Base-by-base conservation (phyloP, 805 yeast genomes). In the Yarrowia porcina region DNA sequence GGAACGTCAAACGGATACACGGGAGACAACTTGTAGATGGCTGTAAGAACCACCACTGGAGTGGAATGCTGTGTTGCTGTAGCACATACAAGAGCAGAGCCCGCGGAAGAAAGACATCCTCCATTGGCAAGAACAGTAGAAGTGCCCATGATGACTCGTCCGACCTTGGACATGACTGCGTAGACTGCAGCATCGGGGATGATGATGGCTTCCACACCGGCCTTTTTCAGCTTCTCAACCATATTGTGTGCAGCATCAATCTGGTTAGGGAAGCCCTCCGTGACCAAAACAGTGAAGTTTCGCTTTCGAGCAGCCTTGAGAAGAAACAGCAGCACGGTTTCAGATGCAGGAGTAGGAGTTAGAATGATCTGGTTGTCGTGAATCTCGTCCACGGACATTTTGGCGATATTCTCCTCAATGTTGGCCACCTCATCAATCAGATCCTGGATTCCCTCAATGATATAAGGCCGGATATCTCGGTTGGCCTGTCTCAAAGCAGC, bases 91-190 rank as follows among this genome's bases (percentile, higher is more conserved):
- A 91, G 82, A 28, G 96, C 89, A 28, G 89, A 96, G 61, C 99
- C 99, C 1, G 96, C 84, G 25, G 88, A 84, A 2, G 96, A 84
- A 54, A 90, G 83, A 67, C 96, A 88, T 11, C 98, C 97, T 65
- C 99, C 99, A 71, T 94, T 94, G 61, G 96, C 96, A 73, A 94
- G 88, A 5, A 94, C 97, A 0, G 97, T 85, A 65, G 89, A 83
- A 5, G 98, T 88, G 38, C 98, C 97, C 61, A 96, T 83, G 64
- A 94, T 84, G 30, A 94, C 99, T 73, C 96, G 96, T 45, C 97
- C 97, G 5, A 94, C 98, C 67, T 97, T 80, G 38, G 97, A 89
- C 98, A 94, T 94, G 50, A 94, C 90, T 0, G 99, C 97, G 74
- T 87, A 90, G 0, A 88, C 91, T 25, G 96, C 88, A 5, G 96